Conservation (phyloP, 2,329 filamentous ascomycete genomes). For the Paecilomyces variotii region DNA sequence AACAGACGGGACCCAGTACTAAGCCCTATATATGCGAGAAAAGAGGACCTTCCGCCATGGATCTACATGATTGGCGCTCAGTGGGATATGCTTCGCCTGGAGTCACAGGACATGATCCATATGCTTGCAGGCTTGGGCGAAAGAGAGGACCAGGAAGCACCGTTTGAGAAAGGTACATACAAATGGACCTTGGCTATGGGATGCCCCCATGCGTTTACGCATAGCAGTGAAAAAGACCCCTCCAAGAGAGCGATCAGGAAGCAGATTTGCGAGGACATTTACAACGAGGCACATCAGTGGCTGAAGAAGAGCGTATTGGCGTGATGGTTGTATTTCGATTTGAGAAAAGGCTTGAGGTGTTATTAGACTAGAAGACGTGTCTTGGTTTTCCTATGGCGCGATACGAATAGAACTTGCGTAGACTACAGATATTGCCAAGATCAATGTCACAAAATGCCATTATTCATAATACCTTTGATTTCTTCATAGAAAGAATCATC, state of each 20-base stretch:
- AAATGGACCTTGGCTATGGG: slow-evolving; percentile 2
- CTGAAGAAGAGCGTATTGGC: background rate
- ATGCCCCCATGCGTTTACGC: slow-evolving; percentile 1
- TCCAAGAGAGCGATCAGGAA: background rate
- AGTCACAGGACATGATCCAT: slow-evolving; percentile 19
- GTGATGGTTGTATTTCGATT: background rate
- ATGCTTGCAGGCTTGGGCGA: background rate
- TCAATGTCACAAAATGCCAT: too few species aligned
- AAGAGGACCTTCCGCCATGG: slow-evolving; percentile 31
- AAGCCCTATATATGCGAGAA: slow-evolving; percentile 30
- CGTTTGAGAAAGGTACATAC: slow-evolving; percentile 1
- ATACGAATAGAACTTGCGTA: too few species aligned
- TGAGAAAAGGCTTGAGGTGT: background rate
- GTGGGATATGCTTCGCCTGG: slow-evolving; percentile 35
- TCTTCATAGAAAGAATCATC: background rate
- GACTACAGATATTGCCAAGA: too few species aligned
- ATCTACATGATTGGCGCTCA: slow-evolving; percentile 40
- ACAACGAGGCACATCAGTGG: background rate
- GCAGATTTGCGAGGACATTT: background rate
- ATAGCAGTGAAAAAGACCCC: background rate
- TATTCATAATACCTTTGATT: too few species aligned
- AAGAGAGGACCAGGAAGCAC: background rate
- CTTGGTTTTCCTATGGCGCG: background rate
- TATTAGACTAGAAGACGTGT: background rate
- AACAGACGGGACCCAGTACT: slow-evolving; percentile 33